A percentile compares a stretch with the other conserved stretches of the same genome.
These are phyloP conservation scores for Sclerotinia nivalis DNA, from an alignment of 2,329 filamentous ascomycete species.

Conservation along the genomic window DNA sequence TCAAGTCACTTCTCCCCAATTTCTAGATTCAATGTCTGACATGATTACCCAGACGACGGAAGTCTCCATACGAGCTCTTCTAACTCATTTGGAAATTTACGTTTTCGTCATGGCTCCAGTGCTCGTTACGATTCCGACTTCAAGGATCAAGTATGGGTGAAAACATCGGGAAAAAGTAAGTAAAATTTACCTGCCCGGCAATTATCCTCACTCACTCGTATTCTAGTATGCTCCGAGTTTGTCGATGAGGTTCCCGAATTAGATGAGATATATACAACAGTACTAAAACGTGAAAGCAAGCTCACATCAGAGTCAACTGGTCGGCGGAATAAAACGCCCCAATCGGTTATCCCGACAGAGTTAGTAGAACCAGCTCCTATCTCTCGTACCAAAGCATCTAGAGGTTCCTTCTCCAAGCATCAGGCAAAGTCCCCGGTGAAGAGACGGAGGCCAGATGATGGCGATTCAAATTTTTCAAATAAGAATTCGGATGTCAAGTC, in stretches of 20 bases:
- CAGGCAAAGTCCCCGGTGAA: conserved; percentile 21
- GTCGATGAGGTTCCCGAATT: conserved; percentile 32
- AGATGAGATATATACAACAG: conserved; percentile 29
- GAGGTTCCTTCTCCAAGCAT: neutral
- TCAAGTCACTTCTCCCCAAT: neutral
- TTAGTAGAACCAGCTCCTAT: neutral
- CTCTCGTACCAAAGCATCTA: neutral
- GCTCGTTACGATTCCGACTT: conserved; percentile 41
- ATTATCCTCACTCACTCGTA: neutral
- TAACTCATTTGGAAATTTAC: conserved; percentile 24
- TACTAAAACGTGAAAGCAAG: conserved; percentile 16
- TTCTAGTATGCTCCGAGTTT: conserved; percentile 32
- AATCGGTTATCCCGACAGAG: neutral
- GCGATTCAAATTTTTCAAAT: conserved; percentile 10
- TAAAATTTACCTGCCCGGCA: neutral
- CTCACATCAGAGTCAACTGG: neutral
- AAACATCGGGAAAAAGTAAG: conserved; percentile 36
- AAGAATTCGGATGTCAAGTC: conserved; percentile 6
- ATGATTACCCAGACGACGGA: conserved; percentile 9
- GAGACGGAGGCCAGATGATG: conserved; percentile 23
- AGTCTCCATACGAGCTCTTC: neutral
- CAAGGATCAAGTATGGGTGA: conserved; percentile 42
- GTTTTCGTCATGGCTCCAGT: conserved; percentile 42
- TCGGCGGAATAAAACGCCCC: neutral
- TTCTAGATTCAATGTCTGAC: neutral